Evolutionary conservation across 1,139 yeast genomes (phyloP).

Genomic region (Scheffersomyces segobiensis): DNA sequence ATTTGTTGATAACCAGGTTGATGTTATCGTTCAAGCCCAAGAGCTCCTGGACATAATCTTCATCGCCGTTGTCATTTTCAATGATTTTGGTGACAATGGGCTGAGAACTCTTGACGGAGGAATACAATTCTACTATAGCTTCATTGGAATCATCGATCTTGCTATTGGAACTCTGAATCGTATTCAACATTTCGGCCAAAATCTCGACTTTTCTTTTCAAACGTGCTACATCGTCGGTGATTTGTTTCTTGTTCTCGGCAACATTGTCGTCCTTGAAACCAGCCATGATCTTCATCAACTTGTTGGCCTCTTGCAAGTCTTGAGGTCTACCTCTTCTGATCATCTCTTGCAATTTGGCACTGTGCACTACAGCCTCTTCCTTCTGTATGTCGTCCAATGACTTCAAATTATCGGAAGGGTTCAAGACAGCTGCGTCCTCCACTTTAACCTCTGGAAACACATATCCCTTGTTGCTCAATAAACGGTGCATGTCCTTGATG

Average conservation of each 20-base stretch:
- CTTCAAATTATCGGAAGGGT: conserved; percentile 87
- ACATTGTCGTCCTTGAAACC: conserved; percentile 86
- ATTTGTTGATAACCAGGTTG: conserved; percentile 68
- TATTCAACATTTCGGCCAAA: conserved; percentile 81
- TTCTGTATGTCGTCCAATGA: conserved; percentile 87
- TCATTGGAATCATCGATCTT: conserved; percentile 58
- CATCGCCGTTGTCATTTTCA: conserved; percentile 65
- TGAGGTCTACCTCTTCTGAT: conserved; percentile 95
- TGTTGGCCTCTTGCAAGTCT: conserved; percentile 94
- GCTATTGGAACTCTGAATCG: conserved; percentile 50
- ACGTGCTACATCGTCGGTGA: conserved; percentile 82
- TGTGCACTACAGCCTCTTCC: conserved; percentile 90
- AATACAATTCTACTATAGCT: conserved; percentile 75
- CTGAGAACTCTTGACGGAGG: conserved; percentile 78
- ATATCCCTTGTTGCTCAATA: conserved; percentile 84
- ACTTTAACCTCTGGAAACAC: conserved; percentile 87
- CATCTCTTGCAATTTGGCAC: conserved; percentile 93
- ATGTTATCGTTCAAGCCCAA: conserved; percentile 75
- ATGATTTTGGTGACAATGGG: conserved; percentile 86
- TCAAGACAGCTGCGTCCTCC: conserved; percentile 91
- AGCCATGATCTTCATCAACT: conserved; percentile 96
- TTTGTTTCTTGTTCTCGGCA: conserved; percentile 70
- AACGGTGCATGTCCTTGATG: conserved; percentile 93
- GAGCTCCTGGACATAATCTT: conserved; percentile 64
- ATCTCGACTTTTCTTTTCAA: conserved; percentile 87